Evolutionary conservation across 2,329 filamentous ascomycete species (phyloP).

Genomic region (Juglanconis juglandina): DNA sequence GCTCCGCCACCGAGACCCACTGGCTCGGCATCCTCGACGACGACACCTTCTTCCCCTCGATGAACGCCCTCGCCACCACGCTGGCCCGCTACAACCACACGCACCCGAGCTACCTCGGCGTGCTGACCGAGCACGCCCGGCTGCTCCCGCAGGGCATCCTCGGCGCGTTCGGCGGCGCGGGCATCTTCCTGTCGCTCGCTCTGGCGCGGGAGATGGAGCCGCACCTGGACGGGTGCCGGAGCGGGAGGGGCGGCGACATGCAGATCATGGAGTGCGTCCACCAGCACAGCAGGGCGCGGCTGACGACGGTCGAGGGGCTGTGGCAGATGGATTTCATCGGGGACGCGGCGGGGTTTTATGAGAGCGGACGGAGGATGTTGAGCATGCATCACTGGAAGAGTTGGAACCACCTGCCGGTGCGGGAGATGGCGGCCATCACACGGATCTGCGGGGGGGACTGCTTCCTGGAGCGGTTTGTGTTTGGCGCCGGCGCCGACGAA

Average conservation of each 20-base stretch:
- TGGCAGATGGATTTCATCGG: constrained; percentile 54
- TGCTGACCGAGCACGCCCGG: constrained; percentile 53
- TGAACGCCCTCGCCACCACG: constrained; percentile 42
- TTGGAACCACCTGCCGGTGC: constrained; percentile 51
- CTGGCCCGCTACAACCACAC: constrained; percentile 46
- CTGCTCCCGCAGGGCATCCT: constrained; percentile 48
- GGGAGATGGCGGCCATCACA: constrained; percentile 45
- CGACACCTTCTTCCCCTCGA: constrained; percentile 55
- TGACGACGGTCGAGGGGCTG: constrained; percentile 51
- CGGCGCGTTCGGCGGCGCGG: constrained; percentile 60
- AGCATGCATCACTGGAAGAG: constrained; percentile 63
- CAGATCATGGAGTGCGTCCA: constrained; percentile 57
- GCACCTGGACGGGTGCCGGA: constrained; percentile 46
- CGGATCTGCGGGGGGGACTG: constrained; percentile 55
- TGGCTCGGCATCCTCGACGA: constrained; percentile 57
- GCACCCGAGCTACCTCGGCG: constrained; percentile 50
- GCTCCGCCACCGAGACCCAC: constrained; percentile 37
- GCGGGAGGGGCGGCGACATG: constrained; percentile 49
- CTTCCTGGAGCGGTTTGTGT: constrained; percentile 53
- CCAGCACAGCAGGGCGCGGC: constrained; percentile 46
- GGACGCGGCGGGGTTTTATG: constrained; percentile 58
- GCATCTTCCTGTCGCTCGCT: constrained; percentile 55
- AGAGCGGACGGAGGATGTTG: constrained; percentile 49
- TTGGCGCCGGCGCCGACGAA: constrained; percentile 30
- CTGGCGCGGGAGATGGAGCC: constrained; percentile 46